phyloP scores from a whole-genome alignment of 495 filamentous ascomycete genomes.

The Ramalina intermedia region DNA sequence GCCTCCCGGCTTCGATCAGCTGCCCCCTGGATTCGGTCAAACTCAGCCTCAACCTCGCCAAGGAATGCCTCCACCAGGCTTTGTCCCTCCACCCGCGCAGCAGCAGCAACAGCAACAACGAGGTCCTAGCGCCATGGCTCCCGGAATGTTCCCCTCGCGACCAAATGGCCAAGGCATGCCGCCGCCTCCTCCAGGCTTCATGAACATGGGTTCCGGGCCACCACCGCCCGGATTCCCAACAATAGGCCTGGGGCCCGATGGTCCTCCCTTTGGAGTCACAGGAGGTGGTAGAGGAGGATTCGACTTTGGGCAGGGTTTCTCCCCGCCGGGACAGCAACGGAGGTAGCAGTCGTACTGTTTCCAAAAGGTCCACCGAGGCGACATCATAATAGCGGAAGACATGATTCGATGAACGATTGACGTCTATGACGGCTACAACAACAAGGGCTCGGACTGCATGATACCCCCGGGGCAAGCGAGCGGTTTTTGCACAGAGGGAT shows the following conservation, averaged over 20 bases:
- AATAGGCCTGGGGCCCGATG: not conserved
- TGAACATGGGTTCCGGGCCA: conserved; percentile 26
- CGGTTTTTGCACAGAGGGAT: no score
- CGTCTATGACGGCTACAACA: no score
- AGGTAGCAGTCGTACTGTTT: not conserved
- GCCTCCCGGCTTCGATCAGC: conserved; percentile 35
- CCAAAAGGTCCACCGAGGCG: no score
- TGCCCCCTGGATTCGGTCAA: conserved; percentile 20
- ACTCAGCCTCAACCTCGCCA: conserved; percentile 24
- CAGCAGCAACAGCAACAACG: not conserved
- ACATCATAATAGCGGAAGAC: no score
- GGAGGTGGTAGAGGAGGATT: not conserved
- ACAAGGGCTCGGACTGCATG: not conserved
- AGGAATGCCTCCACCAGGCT: conserved; percentile 30
- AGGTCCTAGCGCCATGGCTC: conserved; percentile 27
- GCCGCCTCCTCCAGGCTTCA: conserved; percentile 33
- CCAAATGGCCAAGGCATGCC: conserved; percentile 29
- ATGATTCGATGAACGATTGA: no score
- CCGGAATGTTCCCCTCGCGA: conserved; percentile 25
- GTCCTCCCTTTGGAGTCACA: conserved; percentile 1
- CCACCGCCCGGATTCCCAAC: conserved; percentile 31
- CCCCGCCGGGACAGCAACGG: conserved; percentile 6
- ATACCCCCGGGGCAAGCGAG: not conserved
- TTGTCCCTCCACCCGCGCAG: conserved; percentile 26
- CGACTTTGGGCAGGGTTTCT: conserved; percentile 7